phyloP scores from a whole-genome alignment of 1,139 yeast species.

The Meyerozyma carpophila region DNA sequence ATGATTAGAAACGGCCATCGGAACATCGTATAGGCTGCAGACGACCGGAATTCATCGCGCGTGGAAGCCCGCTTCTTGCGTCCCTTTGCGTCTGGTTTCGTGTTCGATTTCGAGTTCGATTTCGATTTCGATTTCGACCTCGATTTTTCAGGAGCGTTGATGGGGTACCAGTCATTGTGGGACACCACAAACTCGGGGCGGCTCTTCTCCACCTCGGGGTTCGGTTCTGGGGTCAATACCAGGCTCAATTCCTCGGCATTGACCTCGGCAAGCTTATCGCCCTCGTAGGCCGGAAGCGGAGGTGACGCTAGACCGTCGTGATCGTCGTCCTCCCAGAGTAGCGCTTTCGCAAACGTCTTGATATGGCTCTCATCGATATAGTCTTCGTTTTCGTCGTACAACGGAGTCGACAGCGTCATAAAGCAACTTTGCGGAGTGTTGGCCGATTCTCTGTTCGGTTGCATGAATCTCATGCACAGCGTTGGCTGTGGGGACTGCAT shows the following conservation, averaged over 20 bases:
- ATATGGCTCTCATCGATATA: slow-evolving; percentile 35
- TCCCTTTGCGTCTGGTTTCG: slow-evolving; percentile 2
- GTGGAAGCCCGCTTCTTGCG: slow-evolving; percentile 12
- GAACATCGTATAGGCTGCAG: slow-evolving; percentile 47
- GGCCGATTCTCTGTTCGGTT: neutral
- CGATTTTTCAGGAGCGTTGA: slow-evolving; percentile 18
- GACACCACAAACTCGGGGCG: slow-evolving; percentile 43
- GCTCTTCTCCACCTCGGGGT: neutral
- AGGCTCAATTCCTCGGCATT: neutral
- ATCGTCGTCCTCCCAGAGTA: slow-evolving; percentile 32
- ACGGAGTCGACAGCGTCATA: slow-evolving; percentile 2
- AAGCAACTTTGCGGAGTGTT: neutral
- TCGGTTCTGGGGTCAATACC: neutral
- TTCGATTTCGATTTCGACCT: neutral
- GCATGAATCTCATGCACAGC: neutral
- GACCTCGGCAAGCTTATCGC: neutral
- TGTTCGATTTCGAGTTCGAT: neutral
- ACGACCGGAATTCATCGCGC: slow-evolving; percentile 42
- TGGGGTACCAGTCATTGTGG: slow-evolving; percentile 67
- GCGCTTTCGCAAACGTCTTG: slow-evolving; percentile 36
- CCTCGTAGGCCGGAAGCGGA: neutral
- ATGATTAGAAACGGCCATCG: slow-evolving; percentile 61
- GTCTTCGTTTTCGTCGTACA: slow-evolving; percentile 28
- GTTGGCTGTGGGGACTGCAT: neutral
- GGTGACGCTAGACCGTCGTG: slow-evolving; percentile 2